Conservation (phyloP, 441 rosid species). For the Theobroma grandiflorum region DNA sequence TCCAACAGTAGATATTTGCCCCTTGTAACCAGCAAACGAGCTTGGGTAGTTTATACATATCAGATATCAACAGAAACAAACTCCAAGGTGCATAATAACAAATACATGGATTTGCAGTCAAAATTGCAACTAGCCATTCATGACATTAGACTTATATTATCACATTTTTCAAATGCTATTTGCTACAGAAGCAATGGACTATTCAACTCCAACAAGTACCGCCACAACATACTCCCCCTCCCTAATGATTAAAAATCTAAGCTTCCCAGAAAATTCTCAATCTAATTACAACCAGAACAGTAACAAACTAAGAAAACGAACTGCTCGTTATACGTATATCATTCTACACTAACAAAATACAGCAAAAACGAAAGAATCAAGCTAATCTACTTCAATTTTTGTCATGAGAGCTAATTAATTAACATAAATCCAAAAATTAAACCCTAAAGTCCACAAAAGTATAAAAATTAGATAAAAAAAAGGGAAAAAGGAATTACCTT, state of each 20-base stretch:
- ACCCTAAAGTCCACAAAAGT: neutral
- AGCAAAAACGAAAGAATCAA: neutral
- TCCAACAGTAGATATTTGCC: neutral
- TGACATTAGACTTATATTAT: neutral
- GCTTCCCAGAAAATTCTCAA: neutral
- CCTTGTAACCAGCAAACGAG: neutral
- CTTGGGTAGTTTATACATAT: neutral
- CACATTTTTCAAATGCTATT: neutral
- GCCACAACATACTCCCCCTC: neutral
- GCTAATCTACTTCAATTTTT: neutral
- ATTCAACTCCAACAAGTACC: neutral
- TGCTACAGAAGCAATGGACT: neutral
- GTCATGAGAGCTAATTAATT: neutral
- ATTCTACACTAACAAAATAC: neutral
- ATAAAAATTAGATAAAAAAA: neutral
- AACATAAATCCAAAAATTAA: neutral
- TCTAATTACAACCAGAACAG: neutral
- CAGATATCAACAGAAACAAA: conserved; percentile 3
- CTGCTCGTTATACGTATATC: neutral
- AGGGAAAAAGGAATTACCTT: conserved; percentile 45
- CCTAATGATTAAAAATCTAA: neutral
- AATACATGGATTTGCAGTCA: neutral
- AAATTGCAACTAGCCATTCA: neutral
- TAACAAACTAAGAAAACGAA: neutral
- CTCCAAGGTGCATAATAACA: neutral